Conservation (phyloP, 768 basidiomycete genomes). For the Asterophora lycoperdoides region DNA sequence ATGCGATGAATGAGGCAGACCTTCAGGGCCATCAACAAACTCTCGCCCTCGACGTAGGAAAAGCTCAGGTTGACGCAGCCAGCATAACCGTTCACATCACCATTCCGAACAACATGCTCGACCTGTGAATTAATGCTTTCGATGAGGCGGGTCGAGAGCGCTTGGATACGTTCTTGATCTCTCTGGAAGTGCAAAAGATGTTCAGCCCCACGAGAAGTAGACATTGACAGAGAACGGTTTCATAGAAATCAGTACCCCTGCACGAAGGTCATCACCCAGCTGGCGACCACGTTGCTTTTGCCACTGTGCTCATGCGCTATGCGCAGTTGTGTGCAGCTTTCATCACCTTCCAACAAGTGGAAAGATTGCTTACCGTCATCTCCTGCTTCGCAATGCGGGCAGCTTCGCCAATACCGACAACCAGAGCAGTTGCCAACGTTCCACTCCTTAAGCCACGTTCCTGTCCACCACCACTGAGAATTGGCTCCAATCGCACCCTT, state of each 20-base stretch:
- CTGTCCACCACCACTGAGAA: slow-evolving; percentile 94
- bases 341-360: slow-evolving; percentile 33
- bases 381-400: slow-evolving; percentile 87
- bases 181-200: slow-evolving; percentile 43
- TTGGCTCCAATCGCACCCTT: slow-evolving; percentile 89
- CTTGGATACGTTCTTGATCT: slow-evolving; percentile 71
- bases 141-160: slow-evolving; percentile 78
- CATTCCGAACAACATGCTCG: slow-evolving; percentile 91
- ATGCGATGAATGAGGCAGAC: slow-evolving; percentile 32
- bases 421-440: slow-evolving; percentile 85
- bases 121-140: slow-evolving; percentile 77
- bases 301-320: slow-evolving; percentile 43
- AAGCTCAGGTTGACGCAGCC: slow-evolving; percentile 97
- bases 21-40: slow-evolving; percentile 96
- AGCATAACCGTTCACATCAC: slow-evolving; percentile 86
- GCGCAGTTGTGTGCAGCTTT: slow-evolving; percentile 36
- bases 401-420: slow-evolving; percentile 93
- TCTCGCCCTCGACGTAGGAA: slow-evolving; percentile 96
- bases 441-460: slow-evolving; percentile 94
- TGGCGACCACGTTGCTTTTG: slow-evolving; percentile 26
- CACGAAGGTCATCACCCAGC: slow-evolving; percentile 68
- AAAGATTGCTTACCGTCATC: slow-evolving; percentile 73
- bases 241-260: slow-evolving; percentile 87
- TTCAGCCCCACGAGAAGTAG: slow-evolving; percentile 9
- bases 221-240: slow-evolving; percentile 1